Evolutionary conservation across 1,284 basidiomycete genomes (phyloP), one percentile per base, ranked within the genome.

Genomic region (Austroboletus novae-zelandiae): DNA sequence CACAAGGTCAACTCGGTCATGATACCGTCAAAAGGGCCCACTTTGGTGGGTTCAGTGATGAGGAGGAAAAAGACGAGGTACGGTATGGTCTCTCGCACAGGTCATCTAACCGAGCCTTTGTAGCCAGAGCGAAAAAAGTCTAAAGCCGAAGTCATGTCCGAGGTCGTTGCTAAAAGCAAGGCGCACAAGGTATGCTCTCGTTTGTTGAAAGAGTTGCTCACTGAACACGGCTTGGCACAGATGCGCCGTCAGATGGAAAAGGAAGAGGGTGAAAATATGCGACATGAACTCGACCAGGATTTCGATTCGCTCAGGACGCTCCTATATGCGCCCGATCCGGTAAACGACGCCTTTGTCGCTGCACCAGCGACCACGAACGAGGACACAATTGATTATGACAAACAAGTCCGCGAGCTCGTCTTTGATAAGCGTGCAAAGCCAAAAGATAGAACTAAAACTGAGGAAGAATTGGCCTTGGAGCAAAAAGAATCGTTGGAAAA

Each of bases 91-190:
- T 20, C 23, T 7, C 0, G 18, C 48, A 20, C 39, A n/a, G 23
- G 31, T 42, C 29, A 11, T n/a, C 27, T 31, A 43, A 53, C 58
- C 43, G 55, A 32, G 13, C 27, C n/a, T 43, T 23, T 42, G 5
- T 57, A 93, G 89, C 86, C 86, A 11, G 80, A 81, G 43, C 77
- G 84, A 54, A 94, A 93, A 70, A 95, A 91, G 73, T 84, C 86
- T 15, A 98, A 98, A 72, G 88, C 91, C 5, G 95, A 99, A 66
- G 92, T 98, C 54, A 99, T 99, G 97, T 84, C 90, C 1, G 97
- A 99, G 70, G 89, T 99, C 45, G 94, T 99, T 45, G 91, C 94
- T 13, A 99, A 99, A 72, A 96, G 93, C 72, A 99, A 99, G 70
- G 83, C 86, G 48, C 83, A 97, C 72, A 98, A 95, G 76, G 93